phyloP scores from a whole-genome alignment of 176 grass and related monocot species.

The Carex parvula region DNA sequence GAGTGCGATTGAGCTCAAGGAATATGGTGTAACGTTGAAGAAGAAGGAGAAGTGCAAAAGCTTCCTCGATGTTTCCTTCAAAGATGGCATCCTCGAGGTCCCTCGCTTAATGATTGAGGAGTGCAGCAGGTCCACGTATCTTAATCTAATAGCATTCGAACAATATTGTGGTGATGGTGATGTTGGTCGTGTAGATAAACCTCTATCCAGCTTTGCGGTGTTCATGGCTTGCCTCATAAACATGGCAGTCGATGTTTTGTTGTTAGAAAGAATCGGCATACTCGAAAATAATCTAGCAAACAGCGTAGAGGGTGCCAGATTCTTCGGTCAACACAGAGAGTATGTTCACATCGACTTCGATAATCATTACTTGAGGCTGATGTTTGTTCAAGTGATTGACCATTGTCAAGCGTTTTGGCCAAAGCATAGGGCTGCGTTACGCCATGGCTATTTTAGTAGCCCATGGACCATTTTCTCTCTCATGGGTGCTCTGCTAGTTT shows the following conservation, averaged over 20 bases:
- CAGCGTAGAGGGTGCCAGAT: background rate
- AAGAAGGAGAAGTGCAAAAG: background rate
- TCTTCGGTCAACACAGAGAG: background rate
- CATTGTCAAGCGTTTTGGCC: background rate
- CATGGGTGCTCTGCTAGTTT: background rate
- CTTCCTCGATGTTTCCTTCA: slow-evolving; percentile 10
- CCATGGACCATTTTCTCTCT: background rate
- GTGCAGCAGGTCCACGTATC: background rate
- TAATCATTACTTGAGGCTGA: background rate
- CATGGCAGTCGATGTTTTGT: background rate
- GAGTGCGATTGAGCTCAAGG: background rate
- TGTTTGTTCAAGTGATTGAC: background rate
- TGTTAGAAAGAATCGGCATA: background rate
- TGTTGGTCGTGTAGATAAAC: background rate
- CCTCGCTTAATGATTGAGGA: background rate
- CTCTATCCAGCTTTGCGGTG: background rate
- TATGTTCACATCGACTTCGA: background rate
- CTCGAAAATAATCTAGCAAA: slow-evolving; percentile 2
- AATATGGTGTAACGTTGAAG: slow-evolving; percentile 1
- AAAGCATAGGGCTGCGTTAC: background rate
- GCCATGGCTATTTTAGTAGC: background rate
- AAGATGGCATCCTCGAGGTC: background rate
- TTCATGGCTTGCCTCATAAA: slow-evolving; percentile 13
- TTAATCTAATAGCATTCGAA: slow-evolving; percentile 15
- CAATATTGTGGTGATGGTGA: background rate